phyloP scores from a whole-genome alignment of 192 early-diverging fungal genomes.

The Podila horticola region DNA sequence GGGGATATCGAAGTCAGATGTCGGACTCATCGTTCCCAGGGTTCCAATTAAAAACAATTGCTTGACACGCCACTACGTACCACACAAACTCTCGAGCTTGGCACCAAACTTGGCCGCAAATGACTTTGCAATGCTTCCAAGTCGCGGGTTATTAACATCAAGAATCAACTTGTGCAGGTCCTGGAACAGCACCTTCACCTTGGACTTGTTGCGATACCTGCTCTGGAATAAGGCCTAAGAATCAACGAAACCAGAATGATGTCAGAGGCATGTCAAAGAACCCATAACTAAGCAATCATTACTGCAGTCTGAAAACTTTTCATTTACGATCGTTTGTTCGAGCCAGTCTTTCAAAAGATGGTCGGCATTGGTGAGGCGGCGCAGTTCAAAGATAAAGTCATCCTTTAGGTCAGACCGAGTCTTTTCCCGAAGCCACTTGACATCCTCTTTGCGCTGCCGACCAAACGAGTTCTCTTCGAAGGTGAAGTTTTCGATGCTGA shows the following conservation, averaged over 20 bases:
- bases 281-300: no score
- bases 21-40: not conserved
- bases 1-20: not conserved
- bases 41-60: not conserved
- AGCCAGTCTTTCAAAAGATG: conserved; percentile 77
- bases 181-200: conserved; percentile 57
- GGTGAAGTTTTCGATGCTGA: conserved; percentile 75
- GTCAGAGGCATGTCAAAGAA: not conserved
- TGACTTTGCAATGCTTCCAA: conserved; percentile 47
- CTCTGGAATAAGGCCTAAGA: conserved; percentile 19
- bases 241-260: not conserved
- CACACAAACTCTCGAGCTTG: conserved; percentile 54
- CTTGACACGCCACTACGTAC: conserved; percentile 5
- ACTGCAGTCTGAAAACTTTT: not conserved
- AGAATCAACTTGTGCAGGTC: conserved; percentile 65
- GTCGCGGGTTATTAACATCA: conserved; percentile 36
- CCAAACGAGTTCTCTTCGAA: conserved; percentile 51
- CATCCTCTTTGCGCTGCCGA: conserved; percentile 37
- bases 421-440: conserved; percentile 46
- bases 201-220: conserved; percentile 31
- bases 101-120: conserved; percentile 49
- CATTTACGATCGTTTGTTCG: conserved; percentile 59
- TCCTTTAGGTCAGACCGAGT: conserved; percentile 61
- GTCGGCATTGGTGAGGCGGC: conserved; percentile 72
- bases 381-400: conserved; percentile 70